A percentile compares a stretch with the other conserved stretches of the same genome.
Conservation (phyloP, 768 basidiomycete species). For the Glaciozyma martinii region DNA sequence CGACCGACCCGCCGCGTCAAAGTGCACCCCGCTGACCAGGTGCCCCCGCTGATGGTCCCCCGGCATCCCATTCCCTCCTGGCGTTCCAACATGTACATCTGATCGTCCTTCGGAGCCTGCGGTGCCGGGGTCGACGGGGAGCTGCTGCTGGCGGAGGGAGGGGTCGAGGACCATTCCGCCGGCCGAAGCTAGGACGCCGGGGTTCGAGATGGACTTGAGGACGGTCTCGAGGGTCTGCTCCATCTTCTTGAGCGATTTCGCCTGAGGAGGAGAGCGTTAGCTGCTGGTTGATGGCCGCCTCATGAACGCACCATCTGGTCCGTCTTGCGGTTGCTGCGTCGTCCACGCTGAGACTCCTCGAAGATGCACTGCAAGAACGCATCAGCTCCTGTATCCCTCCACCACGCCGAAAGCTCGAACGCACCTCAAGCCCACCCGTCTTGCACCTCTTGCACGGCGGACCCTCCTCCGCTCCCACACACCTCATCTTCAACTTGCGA, state of each 20-base stretch:
- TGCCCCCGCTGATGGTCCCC: background rate
- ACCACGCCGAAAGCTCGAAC: background rate
- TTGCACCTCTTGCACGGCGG: conserved; percentile 81
- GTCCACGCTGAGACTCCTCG: conserved; percentile 92
- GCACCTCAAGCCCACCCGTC: conserved; percentile 48
- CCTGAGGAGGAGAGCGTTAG: conserved; percentile 10
- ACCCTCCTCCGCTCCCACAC: conserved; percentile 58
- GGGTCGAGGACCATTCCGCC: conserved; percentile 25
- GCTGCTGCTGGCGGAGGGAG: background rate
- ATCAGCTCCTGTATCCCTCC: no score
- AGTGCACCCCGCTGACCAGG: conserved; percentile 1
- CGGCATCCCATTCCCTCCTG: background rate
- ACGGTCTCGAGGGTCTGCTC: conserved; percentile 88
- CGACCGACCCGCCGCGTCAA: conserved; percentile 8
- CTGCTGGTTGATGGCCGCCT: background rate
- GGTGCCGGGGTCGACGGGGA: conserved; percentile 18
- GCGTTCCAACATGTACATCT: conserved; percentile 17
- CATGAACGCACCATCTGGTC: conserved; percentile 30
- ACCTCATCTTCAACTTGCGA: conserved; percentile 52
- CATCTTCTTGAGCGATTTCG: conserved; percentile 70
- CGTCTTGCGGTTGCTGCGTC: conserved; percentile 31
- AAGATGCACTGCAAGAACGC: conserved; percentile 57
- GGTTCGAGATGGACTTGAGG: conserved; percentile 56
- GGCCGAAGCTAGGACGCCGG: conserved; percentile 22
- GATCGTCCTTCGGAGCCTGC: conserved; percentile 19